These are phyloP conservation scores for Cordyceps tenuipes DNA, from an alignment of 2,329 filamentous ascomycete species.

Conservation along the genomic window DNA sequence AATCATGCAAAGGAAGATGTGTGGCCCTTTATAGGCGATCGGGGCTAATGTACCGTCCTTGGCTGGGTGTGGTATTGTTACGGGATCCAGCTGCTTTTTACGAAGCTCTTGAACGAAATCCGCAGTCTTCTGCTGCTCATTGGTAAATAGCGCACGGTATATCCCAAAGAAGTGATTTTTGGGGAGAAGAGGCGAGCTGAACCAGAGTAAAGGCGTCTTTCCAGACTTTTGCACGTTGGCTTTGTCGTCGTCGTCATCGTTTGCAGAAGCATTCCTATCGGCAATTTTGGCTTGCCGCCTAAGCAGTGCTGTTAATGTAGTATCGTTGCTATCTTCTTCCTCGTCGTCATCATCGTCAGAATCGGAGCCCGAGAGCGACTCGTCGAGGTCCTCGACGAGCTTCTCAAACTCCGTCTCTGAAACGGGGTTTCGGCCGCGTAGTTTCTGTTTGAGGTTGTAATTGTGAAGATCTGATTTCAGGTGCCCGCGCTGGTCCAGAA, in stretches of 20 bases:
- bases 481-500: conserved; percentile 78
- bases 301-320: conserved; percentile 65
- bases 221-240: conserved; percentile 47
- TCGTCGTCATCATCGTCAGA: conserved; percentile 64
- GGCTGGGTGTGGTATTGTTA: conserved; percentile 40
- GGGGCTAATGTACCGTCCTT: conserved; percentile 50
- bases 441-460: conserved; percentile 90
- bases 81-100: conserved; percentile 68
- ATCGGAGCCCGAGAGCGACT: conserved; percentile 85
- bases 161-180: conserved; percentile 74
- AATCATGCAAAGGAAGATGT: conserved; percentile 97
- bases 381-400: conserved; percentile 75
- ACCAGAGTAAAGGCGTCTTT: conserved; percentile 77
- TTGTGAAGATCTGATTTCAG: conserved; percentile 84
- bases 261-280: conserved; percentile 37
- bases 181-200: conserved; percentile 66
- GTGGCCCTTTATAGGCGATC: conserved; percentile 59
- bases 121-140: conserved; percentile 55
- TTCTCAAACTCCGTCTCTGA: conserved; percentile 80
- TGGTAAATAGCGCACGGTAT: conserved; percentile 73
- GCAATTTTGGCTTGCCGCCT: conserved; percentile 75
- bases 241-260: conserved; percentile 39
- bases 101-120: conserved; percentile 60
- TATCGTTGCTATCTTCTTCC: conserved; percentile 51
- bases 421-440: conserved; percentile 64